Percentiles rank a stretch among this genome's conserved stretches.
Evolutionary conservation across 2,329 filamentous ascomycete genomes (phyloP).

Genomic region (Fusarium xyrophilum): DNA sequence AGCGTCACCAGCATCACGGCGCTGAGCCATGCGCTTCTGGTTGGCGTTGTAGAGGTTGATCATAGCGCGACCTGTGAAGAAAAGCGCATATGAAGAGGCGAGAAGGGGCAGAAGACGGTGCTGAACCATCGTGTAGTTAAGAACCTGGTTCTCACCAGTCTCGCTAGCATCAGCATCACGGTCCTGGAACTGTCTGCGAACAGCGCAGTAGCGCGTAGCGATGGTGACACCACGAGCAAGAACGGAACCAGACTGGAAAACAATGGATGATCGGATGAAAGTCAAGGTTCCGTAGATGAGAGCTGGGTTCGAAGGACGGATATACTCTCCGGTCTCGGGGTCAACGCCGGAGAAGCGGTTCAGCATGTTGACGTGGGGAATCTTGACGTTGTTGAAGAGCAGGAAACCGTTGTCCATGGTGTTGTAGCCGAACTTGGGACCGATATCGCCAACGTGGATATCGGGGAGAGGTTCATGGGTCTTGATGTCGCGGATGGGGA

Average conservation of each 20-base stretch:
- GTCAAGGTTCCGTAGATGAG: slow-evolving; percentile 79
- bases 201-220: slow-evolving; percentile 74
- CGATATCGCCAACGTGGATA: slow-evolving; percentile 79
- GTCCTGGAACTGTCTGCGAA: slow-evolving; percentile 80
- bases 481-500: slow-evolving; percentile 74
- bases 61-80: slow-evolving; percentile 81
- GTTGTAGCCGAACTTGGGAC: slow-evolving; percentile 80
- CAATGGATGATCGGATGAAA: slow-evolving; percentile 76
- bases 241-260: slow-evolving; percentile 74
- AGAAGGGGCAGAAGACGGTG: slow-evolving; percentile 74
- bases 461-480: slow-evolving; percentile 74
- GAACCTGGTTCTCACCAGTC: slow-evolving; percentile 72
- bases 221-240: slow-evolving; percentile 80
- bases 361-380: slow-evolving; percentile 77
- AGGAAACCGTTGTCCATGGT: slow-evolving; percentile 85
- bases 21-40: slow-evolving; percentile 67
- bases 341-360: slow-evolving; percentile 74
- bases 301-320: slow-evolving; percentile 69
- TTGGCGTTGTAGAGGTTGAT: slow-evolving; percentile 76
- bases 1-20: slow-evolving; percentile 49
- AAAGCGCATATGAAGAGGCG: slow-evolving; percentile 77
- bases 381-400: slow-evolving; percentile 74
- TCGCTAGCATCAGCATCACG: slow-evolving; percentile 66
- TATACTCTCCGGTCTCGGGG: slow-evolving; percentile 71
- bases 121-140: slow-evolving; percentile 85